These are phyloP conservation scores for Sideroxylon spinosum DNA, from an alignment of 179 eudicot species.

Conservation along the genomic window DNA sequence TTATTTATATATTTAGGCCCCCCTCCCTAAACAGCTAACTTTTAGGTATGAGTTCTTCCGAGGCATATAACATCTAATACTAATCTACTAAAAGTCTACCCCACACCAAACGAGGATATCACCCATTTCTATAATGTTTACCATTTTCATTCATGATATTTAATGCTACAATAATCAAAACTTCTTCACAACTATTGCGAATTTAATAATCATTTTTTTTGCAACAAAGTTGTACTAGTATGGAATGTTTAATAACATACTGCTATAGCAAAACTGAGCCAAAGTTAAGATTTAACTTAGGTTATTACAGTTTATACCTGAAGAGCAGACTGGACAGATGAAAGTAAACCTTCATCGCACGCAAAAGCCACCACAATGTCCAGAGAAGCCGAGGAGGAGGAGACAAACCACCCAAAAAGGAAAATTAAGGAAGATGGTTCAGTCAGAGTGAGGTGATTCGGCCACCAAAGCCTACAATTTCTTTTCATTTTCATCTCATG, in stretches of 20 bases:
- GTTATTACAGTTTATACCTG: constrained; percentile 33
- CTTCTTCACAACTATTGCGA: neutral
- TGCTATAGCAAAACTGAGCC: neutral
- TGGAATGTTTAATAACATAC: neutral
- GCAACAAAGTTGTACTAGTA: neutral
- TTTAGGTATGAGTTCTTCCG: too few species aligned
- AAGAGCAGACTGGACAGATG: constrained; percentile 27
- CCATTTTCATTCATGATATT: neutral
- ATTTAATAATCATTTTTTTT: neutral
- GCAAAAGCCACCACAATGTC: constrained; percentile 85
- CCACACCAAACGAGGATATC: too few species aligned
- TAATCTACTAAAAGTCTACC: neutral
- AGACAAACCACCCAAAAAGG: constrained; percentile 81
- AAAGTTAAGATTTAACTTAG: neutral
- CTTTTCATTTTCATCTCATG: constrained; percentile 34
- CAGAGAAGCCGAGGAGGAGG: constrained; percentile 45
- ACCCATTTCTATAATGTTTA: neutral
- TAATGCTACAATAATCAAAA: neutral
- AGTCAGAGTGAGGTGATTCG: constrained; percentile 38
- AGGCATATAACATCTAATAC: too few species aligned
- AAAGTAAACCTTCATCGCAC: constrained; percentile 30
- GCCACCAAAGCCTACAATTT: constrained; percentile 96
- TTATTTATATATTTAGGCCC: too few species aligned
- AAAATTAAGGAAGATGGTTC: constrained; percentile 29
- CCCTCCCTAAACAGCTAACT: too few species aligned